Evolutionary conservation across 2,329 filamentous ascomycete genomes (phyloP).

Genomic region (Verticillium dahliae): DNA sequence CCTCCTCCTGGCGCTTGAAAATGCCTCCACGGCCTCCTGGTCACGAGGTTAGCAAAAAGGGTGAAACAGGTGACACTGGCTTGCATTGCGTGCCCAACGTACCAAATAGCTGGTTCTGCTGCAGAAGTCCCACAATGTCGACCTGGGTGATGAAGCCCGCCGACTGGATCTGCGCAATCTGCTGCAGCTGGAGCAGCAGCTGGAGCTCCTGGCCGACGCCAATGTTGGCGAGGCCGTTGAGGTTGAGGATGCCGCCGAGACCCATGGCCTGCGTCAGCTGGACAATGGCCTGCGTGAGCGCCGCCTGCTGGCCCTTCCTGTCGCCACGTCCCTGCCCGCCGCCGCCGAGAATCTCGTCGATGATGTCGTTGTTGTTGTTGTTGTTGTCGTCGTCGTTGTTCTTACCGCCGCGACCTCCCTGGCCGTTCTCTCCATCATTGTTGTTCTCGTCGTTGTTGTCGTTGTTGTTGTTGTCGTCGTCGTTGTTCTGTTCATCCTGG

Average conservation of each 20-base stretch:
- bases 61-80: no score
- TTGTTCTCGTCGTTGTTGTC: constrained; percentile 15
- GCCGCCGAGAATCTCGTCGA: constrained; percentile 3
- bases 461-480: constrained; percentile 19
- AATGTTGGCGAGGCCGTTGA: constrained; percentile 18
- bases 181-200: constrained; percentile 18
- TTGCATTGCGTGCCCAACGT: no score
- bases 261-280: constrained; percentile 20
- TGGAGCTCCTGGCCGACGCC: constrained; percentile 18
- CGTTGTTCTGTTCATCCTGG: constrained; percentile 5
- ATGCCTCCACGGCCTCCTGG: not conserved
- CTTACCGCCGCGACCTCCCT: not conserved
- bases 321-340: constrained; percentile 6
- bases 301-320: constrained; percentile 4
- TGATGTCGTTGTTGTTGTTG: constrained; percentile 6
- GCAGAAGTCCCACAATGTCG: constrained; percentile 16
- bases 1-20: not conserved
- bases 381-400: constrained; percentile 2
- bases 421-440: not conserved
- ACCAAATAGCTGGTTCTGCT: constrained; percentile 13
- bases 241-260: constrained; percentile 17
- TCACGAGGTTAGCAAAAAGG: not conserved
- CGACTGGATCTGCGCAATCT: constrained; percentile 17
- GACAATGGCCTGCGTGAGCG: constrained; percentile 13
- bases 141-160: constrained; percentile 15